Conservation (phyloP, 176 grass and related monocot species). For the Aegilops speltoides region DNA sequence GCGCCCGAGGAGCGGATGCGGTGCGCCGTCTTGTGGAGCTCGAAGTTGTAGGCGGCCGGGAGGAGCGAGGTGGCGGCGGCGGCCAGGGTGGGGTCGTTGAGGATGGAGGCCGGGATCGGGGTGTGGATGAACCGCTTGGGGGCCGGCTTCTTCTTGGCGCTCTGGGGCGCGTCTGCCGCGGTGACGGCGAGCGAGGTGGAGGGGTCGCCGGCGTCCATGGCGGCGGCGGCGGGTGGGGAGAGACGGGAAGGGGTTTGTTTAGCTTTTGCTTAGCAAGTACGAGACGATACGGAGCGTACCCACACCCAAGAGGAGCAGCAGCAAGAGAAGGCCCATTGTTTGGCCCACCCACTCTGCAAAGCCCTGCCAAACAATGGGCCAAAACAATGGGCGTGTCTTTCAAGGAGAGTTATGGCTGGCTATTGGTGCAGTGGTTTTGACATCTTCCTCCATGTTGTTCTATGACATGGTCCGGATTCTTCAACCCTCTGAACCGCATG, state of each 20-base stretch:
- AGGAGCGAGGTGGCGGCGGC: slow-evolving; percentile 71
- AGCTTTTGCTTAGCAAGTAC: not conserved
- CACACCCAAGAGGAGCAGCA: not conserved
- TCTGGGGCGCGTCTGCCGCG: not conserved
- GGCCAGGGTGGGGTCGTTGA: slow-evolving; percentile 66
- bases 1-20: slow-evolving; percentile 59
- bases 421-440: too few species aligned
- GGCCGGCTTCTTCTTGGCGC: slow-evolving; percentile 18
- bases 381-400: not conserved
- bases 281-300: not conserved
- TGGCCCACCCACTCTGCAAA: too few species aligned
- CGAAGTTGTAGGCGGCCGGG: slow-evolving; percentile 73
- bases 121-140: slow-evolving; percentile 87
- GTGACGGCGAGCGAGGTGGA: slow-evolving; percentile 38
- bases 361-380: not conserved
- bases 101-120: slow-evolving; percentile 74
- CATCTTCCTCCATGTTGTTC: too few species aligned
- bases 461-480: too few species aligned
- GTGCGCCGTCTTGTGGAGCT: slow-evolving; percentile 90
- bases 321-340: not conserved
- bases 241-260: slow-evolving; percentile 24
- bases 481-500: too few species aligned
- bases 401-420: too few species aligned
- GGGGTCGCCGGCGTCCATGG: slow-evolving; percentile 55
- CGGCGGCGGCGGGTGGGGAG: slow-evolving; percentile 16